Base-by-base conservation (phyloP, 2,329 filamentous ascomycete genomes). In the Alternaria gansuensis region DNA sequence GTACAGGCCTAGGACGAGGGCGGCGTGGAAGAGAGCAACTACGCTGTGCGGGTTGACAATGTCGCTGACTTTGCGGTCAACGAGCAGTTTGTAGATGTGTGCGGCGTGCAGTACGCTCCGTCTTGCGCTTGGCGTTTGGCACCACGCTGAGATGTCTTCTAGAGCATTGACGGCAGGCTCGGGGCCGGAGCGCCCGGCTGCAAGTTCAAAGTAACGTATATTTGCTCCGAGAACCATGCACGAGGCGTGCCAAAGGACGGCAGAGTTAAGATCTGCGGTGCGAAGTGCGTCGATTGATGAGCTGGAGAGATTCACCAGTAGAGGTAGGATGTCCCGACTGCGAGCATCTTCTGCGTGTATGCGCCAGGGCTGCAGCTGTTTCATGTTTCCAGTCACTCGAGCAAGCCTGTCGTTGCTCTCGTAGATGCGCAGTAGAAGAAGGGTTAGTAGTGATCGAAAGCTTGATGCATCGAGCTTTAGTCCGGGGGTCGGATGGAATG, bases 171-270 rank as follows among this genome's bases (percentile, higher is more conserved):
- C 77, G 5, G 82, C 83, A 13, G 81, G 79, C 3, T 62, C 73
- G 0, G 83, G 78, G 3, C 83, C 83, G 3, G 78, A 75, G 37
- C 82, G 81, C 5, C 83, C 83, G 10, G 83, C 83, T 5, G 82
- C 83, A 14, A 83, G 72, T 54, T 85, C 82, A 55, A 85, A 85
- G 28, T 83, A 80, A 46, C 82, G 81, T 8, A 83, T 79, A 54
- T 85, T 83, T 3, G 82, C 79, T 0, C 82, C 81, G 2, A 85
- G 76, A 63, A 79, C 80, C 78, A 84, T 83, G 63, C 81, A 83
- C 52, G 83, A 80, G 41, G 81, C 80, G 62, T 85, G 83, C 83
- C 83, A 85, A 36, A 84, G 78, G 3, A 84, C 75, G 1, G 81
- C 69, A 4, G 81, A 81, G 49, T 85, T 85, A 2, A 83, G 77